Conservation (phyloP, 192 early-diverging fungal species). For the Podila minutissima region DNA sequence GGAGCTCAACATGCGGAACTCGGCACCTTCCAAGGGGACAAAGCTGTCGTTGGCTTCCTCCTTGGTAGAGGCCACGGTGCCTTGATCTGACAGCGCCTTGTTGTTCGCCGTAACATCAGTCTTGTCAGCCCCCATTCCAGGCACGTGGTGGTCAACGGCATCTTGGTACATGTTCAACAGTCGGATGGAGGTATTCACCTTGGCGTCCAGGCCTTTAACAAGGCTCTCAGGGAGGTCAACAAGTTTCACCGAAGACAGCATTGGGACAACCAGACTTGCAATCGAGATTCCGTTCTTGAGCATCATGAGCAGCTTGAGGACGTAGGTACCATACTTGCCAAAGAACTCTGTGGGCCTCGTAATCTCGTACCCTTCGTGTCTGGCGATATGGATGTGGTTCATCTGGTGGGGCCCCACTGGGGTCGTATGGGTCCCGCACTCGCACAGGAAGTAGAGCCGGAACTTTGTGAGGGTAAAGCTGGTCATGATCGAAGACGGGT, state of each 20-base stretch:
- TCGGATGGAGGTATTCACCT: conserved; percentile 16
- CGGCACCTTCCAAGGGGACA: conserved; percentile 34
- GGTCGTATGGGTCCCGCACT: conserved; percentile 32
- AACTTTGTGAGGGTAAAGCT: conserved; percentile 19
- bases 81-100: neutral
- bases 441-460: conserved; percentile 44
- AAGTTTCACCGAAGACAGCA: conserved; percentile 10
- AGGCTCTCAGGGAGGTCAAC: conserved; percentile 27
- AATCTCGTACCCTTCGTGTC: conserved; percentile 49
- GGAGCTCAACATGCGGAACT: conserved; percentile 23
- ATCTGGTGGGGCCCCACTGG: conserved; percentile 20
- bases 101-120: neutral
- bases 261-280: conserved; percentile 18
- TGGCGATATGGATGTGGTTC: conserved; percentile 44
- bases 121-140: neutral
- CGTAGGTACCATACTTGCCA: conserved; percentile 31
- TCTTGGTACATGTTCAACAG: conserved; percentile 16
- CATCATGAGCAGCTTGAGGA: conserved; percentile 18
- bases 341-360: conserved; percentile 38
- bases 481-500: conserved; percentile 16
- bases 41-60: neutral
- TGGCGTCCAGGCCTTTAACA: conserved; percentile 5
- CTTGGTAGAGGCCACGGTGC: neutral
- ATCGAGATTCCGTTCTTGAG: conserved; percentile 24
- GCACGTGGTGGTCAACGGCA: conserved; percentile 9